These are phyloP conservation scores for Strobilomyces dryophilus DNA, from an alignment of 768 basidiomycete species.

Conservation along the genomic window DNA sequence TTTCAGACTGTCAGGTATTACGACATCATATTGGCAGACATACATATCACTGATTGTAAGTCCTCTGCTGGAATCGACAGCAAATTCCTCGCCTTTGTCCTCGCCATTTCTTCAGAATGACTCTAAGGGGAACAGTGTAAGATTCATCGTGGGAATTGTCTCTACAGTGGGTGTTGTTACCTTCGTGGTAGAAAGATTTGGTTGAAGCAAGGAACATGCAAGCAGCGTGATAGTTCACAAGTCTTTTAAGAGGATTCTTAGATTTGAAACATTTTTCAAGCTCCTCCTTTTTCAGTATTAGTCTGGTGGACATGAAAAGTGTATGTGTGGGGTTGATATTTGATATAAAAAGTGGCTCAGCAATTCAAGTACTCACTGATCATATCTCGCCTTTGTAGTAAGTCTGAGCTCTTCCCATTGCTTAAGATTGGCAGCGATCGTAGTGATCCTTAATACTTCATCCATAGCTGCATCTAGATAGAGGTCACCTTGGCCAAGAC, in stretches of 20 bases:
- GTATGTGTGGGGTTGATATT: not conserved
- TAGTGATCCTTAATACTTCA: not conserved
- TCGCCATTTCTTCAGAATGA: slow-evolving; percentile 6
- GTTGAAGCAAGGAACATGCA: slow-evolving; percentile 5
- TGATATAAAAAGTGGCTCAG: not conserved
- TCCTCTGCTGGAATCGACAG: slow-evolving; percentile 4
- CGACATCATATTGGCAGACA: not conserved
- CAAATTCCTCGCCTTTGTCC: not conserved
- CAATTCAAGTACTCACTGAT: not conserved
- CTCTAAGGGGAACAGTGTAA: not conserved
- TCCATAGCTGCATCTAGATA: slow-evolving; percentile 8
- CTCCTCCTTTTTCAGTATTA: not conserved
- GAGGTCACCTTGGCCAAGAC: not conserved
- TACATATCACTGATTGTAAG: not conserved
- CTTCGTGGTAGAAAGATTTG: not conserved
- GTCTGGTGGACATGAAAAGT: not conserved
- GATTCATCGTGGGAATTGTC: not conserved
- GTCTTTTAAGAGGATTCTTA: not conserved
- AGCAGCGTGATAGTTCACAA: slow-evolving; percentile 3
- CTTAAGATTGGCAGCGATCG: not conserved
- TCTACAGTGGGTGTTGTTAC: not conserved
- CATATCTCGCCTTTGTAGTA: not conserved
- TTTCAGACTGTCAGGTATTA: not conserved
- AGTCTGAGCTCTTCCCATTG: not conserved
- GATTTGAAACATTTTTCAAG: slow-evolving; percentile 2